Conservation (phyloP, 2,329 filamentous ascomycete species). For the Pestalotiopsis sp. region DNA sequence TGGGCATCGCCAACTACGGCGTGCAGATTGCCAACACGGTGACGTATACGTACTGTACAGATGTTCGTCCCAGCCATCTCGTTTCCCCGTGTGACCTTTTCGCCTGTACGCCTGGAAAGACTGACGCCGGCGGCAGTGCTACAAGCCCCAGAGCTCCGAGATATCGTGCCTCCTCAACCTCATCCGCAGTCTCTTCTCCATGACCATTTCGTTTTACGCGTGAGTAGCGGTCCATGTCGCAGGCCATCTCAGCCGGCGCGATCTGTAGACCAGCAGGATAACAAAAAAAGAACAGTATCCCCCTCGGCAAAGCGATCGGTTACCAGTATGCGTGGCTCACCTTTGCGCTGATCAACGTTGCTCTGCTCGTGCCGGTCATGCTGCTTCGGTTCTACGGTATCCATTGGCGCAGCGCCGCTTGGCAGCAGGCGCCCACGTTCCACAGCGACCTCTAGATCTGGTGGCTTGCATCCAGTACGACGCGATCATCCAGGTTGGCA, state of each 20-base stretch:
- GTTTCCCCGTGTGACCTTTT: background rate
- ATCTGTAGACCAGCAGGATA: too few relatives aligned
- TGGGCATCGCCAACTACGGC: conserved; percentile 36
- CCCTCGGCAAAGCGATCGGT: conserved; percentile 27
- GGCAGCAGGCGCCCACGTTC: conserved; percentile 23
- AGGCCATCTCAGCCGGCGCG: too few relatives aligned
- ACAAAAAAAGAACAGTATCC: conserved; percentile 18
- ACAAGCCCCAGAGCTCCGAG: conserved; percentile 37
- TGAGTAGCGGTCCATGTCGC: background rate
- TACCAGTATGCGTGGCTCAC: conserved; percentile 32
- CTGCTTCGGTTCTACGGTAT: conserved; percentile 25
- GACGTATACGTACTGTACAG: conserved; percentile 36
- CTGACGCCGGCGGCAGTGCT: conserved; percentile 21
- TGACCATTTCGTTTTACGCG: conserved; percentile 36
- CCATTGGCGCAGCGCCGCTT: conserved; percentile 21
- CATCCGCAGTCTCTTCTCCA: conserved; percentile 34
- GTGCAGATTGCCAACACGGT: conserved; percentile 38
- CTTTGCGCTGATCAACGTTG: conserved; percentile 29
- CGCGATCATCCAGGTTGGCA: too few relatives aligned
- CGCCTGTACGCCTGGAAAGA: too few relatives aligned
- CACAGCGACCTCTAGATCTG: conserved; percentile 12
- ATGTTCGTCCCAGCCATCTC: conserved; percentile 19
- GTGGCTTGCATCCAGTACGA: too few relatives aligned
- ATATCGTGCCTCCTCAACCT: conserved; percentile 35
- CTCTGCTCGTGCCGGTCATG: conserved; percentile 25